Conservation (phyloP, 2,329 filamentous ascomycete genomes). For the Xylaria multiplex region DNA sequence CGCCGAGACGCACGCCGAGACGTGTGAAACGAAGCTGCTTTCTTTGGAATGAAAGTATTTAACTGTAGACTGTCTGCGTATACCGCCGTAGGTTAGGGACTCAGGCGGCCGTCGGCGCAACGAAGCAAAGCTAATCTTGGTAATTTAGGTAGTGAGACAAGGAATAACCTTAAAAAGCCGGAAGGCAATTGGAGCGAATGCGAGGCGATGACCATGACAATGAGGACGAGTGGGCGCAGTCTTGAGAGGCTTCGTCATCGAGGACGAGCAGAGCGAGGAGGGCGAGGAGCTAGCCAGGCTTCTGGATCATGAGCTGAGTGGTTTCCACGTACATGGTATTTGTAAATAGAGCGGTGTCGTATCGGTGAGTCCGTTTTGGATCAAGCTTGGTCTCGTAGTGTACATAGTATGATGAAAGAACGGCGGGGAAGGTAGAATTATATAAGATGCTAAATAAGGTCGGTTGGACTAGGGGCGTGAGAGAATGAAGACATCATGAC, state of each 20-base stretch:
- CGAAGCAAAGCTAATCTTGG: slow-evolving; percentile 1
- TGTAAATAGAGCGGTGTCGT: slow-evolving; percentile 5
- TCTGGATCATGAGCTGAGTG: neutral
- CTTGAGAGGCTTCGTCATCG: neutral
- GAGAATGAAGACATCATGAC: slow-evolving; percentile 26
- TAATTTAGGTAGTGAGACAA: neutral
- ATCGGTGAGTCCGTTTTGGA: slow-evolving; percentile 9
- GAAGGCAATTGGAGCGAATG: neutral
- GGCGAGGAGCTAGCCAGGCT: neutral
- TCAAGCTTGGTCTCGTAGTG: neutral
- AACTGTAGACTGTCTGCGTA: neutral
- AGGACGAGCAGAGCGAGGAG: neutral
- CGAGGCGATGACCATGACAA: neutral
- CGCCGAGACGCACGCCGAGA: slow-evolving; percentile 32
- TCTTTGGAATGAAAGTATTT: slow-evolving; percentile 2
- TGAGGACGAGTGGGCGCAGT: neutral
- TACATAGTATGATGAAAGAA: slow-evolving; percentile 4
- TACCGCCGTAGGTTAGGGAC: neutral
- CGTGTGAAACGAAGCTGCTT: slow-evolving; percentile 17
- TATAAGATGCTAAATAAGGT: slow-evolving; percentile 18
- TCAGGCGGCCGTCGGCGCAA: slow-evolving; percentile 5
- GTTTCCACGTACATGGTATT: neutral
- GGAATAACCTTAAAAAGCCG: neutral
- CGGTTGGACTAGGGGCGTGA: slow-evolving; percentile 16
- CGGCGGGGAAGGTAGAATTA: slow-evolving; percentile 6